These are phyloP conservation scores for Trichoderma endophyticum DNA, from an alignment of 2,329 filamentous ascomycete species.

Conservation along the genomic window DNA sequence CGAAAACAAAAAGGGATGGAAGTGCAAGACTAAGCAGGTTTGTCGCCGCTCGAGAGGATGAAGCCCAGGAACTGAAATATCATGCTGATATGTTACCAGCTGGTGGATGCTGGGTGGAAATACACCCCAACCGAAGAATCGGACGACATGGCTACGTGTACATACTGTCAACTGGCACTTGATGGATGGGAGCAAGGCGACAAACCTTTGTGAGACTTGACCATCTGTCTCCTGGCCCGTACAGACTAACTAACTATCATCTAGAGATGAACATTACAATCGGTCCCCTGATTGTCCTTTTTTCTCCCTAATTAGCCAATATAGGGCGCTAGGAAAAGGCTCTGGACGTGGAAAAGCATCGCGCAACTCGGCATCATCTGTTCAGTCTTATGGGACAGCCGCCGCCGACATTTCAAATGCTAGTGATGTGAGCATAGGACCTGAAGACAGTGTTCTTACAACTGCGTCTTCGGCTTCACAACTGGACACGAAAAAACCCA, in stretches of 20 bases:
- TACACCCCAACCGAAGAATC: slow-evolving; percentile 82
- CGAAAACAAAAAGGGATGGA: slow-evolving; percentile 82
- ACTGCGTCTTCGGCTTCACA: slow-evolving; percentile 58
- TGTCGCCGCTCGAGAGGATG: slow-evolving; percentile 19
- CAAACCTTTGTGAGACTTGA: slow-evolving; percentile 68
- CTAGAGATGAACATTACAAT: slow-evolving; percentile 78
- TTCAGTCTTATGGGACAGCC: slow-evolving; percentile 53
- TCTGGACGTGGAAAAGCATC: slow-evolving; percentile 51
- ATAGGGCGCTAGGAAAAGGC: slow-evolving; percentile 54
- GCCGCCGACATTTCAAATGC: slow-evolving; percentile 49
- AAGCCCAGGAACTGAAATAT: background rate
- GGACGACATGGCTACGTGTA: slow-evolving; percentile 85
- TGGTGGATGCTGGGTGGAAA: slow-evolving; percentile 91
- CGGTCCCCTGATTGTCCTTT: slow-evolving; percentile 79
- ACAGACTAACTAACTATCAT: background rate
- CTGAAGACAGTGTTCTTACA: slow-evolving; percentile 59
- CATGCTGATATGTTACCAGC: slow-evolving; percentile 44
- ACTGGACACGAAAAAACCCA: slow-evolving; percentile 53
- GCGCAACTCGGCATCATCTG: slow-evolving; percentile 64
- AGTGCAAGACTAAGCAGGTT: slow-evolving; percentile 85
- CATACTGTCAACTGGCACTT: slow-evolving; percentile 84
- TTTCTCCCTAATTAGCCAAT: slow-evolving; percentile 65
- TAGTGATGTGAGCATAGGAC: slow-evolving; percentile 46
- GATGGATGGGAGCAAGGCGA: slow-evolving; percentile 95
- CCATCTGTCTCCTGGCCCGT: background rate